phyloP scores from a whole-genome alignment of 2,329 filamentous ascomycete genomes.

The Xylaria sp. region DNA sequence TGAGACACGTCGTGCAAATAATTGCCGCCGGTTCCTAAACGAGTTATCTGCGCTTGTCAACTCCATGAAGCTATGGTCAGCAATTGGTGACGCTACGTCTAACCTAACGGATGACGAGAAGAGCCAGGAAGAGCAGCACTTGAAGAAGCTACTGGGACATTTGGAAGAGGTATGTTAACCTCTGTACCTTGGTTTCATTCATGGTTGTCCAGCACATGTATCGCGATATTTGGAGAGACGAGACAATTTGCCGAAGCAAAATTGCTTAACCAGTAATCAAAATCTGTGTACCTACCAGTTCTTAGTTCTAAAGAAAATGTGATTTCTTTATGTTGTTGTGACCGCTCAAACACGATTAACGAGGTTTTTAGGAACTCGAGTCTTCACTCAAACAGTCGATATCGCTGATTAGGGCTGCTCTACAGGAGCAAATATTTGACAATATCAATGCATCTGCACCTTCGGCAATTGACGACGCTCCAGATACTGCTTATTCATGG shows the following conservation, averaged over 20 bases:
- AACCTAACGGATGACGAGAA: slow-evolving; percentile 38
- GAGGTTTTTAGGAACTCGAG: slow-evolving; percentile 50
- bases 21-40: slow-evolving; percentile 62
- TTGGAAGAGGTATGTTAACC: slow-evolving; percentile 42
- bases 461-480: slow-evolving; percentile 53
- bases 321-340: slow-evolving; percentile 13
- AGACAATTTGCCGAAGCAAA: slow-evolving; percentile 5
- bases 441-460: slow-evolving; percentile 55
- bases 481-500: slow-evolving; percentile 54
- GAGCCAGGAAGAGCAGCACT: slow-evolving; percentile 35
- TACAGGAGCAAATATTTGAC: slow-evolving; percentile 59
- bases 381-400: slow-evolving; percentile 53
- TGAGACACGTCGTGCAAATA: slow-evolving; percentile 52
- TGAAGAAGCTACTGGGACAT: slow-evolving; percentile 39
- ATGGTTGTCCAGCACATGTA: background rate
- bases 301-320: background rate
- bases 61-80: slow-evolving; percentile 55
- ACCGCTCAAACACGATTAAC: slow-evolving; percentile 26
- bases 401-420: slow-evolving; percentile 52
- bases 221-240: background rate
- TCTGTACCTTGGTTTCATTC: slow-evolving; percentile 7
- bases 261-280: slow-evolving; percentile 23
- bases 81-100: slow-evolving; percentile 27
- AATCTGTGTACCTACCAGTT: slow-evolving; percentile 9
- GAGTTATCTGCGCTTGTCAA: slow-evolving; percentile 62